Evolutionary conservation across 2,329 filamentous ascomycete species (phyloP), one percentile per base, ranked within the genome.

Genomic region (Coniochaeta pulveracea): DNA sequence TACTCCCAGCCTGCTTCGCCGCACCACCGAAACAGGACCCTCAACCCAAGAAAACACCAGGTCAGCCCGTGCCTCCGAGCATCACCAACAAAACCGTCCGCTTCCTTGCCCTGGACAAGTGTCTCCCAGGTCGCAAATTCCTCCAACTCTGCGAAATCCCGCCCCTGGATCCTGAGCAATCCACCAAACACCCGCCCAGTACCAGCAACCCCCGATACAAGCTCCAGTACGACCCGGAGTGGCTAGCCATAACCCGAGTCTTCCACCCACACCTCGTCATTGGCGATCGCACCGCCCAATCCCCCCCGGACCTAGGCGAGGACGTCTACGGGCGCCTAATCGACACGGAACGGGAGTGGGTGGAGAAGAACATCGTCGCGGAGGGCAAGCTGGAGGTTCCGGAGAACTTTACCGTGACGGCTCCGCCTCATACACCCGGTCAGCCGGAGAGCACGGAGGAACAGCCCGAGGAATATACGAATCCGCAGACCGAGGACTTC

Each of bases 71-170:
- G 11, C 85, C 85, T 0, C 50, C 68, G 1, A 70, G 66, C 1
- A 93, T 95, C 40, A 72, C 68, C 2, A 96, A 96, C 61, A 80
- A 68, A 14, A 66, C 69, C 4, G 93, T 89, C 3, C 69, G 77
- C 10, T 98, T 98, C 55, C 67, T 98, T 9, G 83, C 91, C 0
- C 65, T 98, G 3, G 89, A 95, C 58, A 98, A 98, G 56, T 93
- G 85, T 48, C 68, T 89, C 26, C 80, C 82, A 0, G 69, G 78
- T 12, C 75, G 81, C 10, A 72, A 86, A 39, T 96, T 89, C 50
- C 65, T 98, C 3, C 85, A 96, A 45, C 64, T 96, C 3, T 62
- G 81, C 21, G 71, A 81, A 19, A 61, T 89, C 12, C 49, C 58
- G 3, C 63, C 75, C 3, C 48, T 67, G 26, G 58, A 65, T 11